Conservation (phyloP, 371 early-diverging fungal species). For the Mucor irregularis region DNA sequence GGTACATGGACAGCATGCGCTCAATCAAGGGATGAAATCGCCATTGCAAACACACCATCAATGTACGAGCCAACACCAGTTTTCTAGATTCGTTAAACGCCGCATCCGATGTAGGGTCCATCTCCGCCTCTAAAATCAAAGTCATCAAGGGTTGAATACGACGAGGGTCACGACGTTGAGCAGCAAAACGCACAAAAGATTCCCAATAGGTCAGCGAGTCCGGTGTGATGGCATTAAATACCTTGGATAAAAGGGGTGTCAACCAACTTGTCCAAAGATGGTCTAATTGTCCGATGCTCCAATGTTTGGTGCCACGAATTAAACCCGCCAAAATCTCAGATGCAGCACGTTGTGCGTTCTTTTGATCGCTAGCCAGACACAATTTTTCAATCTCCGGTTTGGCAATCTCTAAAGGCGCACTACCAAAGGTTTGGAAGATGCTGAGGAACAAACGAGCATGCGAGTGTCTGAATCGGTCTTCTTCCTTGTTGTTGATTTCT, state of each 20-base stretch:
- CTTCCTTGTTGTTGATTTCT: conserved; percentile 60
- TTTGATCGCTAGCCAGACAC: conserved; percentile 59
- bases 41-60: conserved; percentile 70
- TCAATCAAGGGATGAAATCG: conserved; percentile 53
- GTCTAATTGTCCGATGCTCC: conserved; percentile 50
- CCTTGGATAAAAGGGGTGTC: conserved; percentile 50
- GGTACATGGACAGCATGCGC: conserved; percentile 50
- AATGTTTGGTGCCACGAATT: conserved; percentile 86
- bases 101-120: conserved; percentile 78
- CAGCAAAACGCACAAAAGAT: conserved; percentile 54
- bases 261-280: conserved; percentile 68
- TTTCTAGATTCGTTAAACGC: conserved; percentile 85
- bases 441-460: conserved; percentile 66
- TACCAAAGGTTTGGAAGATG: conserved; percentile 69
- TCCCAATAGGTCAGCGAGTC: conserved; percentile 82
- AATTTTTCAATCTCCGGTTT: conserved; percentile 53
- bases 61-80: conserved; percentile 60
- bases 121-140: conserved; percentile 59
- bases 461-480: conserved; percentile 59
- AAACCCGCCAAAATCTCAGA: conserved; percentile 80
- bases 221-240: conserved; percentile 60
- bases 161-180: conserved; percentile 79
- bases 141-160: conserved; percentile 73
- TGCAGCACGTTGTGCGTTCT: conserved; percentile 77
- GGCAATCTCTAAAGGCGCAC: conserved; percentile 52